A percentile compares a stretch with the other conserved stretches of the same genome.
phyloP scores from a whole-genome alignment of 1,139 yeast species.

The Yamadazyma epiphylla region DNA sequence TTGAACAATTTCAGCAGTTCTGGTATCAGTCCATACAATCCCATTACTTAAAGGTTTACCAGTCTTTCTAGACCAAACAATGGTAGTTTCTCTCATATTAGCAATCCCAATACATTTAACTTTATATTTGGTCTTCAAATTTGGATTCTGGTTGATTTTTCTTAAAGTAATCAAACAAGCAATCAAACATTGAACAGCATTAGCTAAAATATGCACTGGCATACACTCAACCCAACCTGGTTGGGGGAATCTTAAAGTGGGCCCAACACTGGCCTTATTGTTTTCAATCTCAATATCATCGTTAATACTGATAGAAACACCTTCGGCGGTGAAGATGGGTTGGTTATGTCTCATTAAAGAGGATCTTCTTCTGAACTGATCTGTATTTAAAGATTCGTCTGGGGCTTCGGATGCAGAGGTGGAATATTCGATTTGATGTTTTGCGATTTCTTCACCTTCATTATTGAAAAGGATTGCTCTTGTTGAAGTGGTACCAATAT shows the following conservation, averaged over 20 bases:
- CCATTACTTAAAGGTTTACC: constrained; percentile 85
- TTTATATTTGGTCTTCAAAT: constrained; percentile 48
- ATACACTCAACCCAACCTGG: constrained; percentile 96
- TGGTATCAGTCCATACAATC: constrained; percentile 94
- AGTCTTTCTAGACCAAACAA: constrained; percentile 82
- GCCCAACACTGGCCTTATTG: constrained; percentile 51
- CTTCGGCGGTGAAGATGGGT: constrained; percentile 69
- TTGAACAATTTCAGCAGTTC: constrained; percentile 73
- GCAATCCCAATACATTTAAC: constrained; percentile 78
- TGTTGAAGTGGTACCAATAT: constrained; percentile 94
- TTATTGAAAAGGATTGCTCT: constrained; percentile 78
- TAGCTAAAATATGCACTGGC: constrained; percentile 79
- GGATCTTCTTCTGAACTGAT: constrained; percentile 48
- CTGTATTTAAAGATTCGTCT: constrained; percentile 42
- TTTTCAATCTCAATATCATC: constrained; percentile 64
- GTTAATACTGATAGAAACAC: constrained; percentile 60
- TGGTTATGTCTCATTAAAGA: constrained; percentile 49
- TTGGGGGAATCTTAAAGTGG: constrained; percentile 68
- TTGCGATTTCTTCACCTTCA: constrained; percentile 74
- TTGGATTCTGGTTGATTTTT: constrained; percentile 51
- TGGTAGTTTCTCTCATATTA: constrained; percentile 93
- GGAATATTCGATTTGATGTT: constrained; percentile 84
- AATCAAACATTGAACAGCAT: constrained; percentile 74
- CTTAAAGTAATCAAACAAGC: constrained; percentile 60
- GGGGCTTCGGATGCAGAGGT: constrained; percentile 65